These are phyloP conservation scores for Albugo candida DNA, from an alignment of 352 stramenopile species.

Conservation along the genomic window DNA sequence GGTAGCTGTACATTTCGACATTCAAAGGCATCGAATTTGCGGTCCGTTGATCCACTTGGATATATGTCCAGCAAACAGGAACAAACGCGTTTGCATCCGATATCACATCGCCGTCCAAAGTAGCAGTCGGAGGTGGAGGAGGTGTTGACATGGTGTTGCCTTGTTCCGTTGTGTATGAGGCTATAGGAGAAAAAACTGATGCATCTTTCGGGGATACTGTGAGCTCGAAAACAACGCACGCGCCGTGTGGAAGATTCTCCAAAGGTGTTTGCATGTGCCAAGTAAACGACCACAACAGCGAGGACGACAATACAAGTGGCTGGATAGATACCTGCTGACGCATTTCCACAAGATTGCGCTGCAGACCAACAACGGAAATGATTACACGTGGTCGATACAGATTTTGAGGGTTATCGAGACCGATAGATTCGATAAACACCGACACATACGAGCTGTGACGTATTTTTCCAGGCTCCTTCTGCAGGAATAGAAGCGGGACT, in stretches of 20 bases:
- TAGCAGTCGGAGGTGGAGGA: conserved; percentile 1
- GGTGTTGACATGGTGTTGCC: neutral
- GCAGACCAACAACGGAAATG: conserved; percentile 43
- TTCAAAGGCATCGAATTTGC: conserved; percentile 46
- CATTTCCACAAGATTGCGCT: conserved; percentile 48
- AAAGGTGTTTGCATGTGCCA: conserved; percentile 89
- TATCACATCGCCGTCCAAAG: conserved; percentile 7
- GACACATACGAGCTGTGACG: conserved; percentile 68
- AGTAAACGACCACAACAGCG: conserved; percentile 69
- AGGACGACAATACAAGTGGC: conserved; percentile 26
- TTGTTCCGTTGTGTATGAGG: neutral
- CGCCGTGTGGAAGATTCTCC: conserved; percentile 69
- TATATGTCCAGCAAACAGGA: conserved; percentile 66
- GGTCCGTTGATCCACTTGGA: conserved; percentile 64
- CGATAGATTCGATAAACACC: conserved; percentile 56
- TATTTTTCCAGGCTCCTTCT: conserved; percentile 50
- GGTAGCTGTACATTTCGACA: conserved; percentile 71
- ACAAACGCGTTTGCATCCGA: conserved; percentile 23
- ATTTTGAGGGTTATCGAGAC: conserved; percentile 25
- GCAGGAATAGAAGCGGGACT: conserved; percentile 35
- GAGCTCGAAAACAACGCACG: conserved; percentile 53
- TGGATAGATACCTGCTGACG: conserved; percentile 58
- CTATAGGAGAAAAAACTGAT: conserved; percentile 2
- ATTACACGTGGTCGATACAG: conserved; percentile 41
- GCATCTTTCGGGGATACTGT: conserved; percentile 17